A percentile compares a stretch with the other conserved stretches of the same genome.
These are phyloP conservation scores for Cyclotella cryptica DNA, from an alignment of 108 stramenopile genomes.

Conservation along the genomic window DNA sequence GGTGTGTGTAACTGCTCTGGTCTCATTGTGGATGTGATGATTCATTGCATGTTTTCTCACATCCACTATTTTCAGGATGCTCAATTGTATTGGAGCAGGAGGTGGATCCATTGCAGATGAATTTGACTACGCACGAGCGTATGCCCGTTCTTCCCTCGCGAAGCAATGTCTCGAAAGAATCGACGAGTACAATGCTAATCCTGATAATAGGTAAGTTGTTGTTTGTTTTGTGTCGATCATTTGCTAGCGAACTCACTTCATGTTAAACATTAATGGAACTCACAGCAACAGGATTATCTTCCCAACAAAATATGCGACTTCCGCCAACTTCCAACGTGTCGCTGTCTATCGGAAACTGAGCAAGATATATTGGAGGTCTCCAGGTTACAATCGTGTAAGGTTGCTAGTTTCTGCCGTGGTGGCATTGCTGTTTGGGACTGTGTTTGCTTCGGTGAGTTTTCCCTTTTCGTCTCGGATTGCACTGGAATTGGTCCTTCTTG, in stretches of 20 bases:
- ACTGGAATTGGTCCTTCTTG: background rate
- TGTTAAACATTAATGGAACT: no score
- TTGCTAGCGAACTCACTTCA: no score
- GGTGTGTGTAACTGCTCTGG: no score
- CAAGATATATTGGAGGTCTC: conserved; percentile 69
- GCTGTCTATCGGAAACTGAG: conserved; percentile 42
- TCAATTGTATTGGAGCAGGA: conserved; percentile 60
- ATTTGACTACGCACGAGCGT: conserved; percentile 62
- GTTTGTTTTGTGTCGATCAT: no score
- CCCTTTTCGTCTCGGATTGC: no score
- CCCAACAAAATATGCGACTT: conserved; percentile 58
- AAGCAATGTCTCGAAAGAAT: conserved; percentile 48
- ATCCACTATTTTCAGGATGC: conserved; percentile 41
- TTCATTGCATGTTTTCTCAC: no score
- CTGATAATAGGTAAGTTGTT: conserved; percentile 25
- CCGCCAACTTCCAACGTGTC: no score
- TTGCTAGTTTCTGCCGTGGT: conserved; percentile 57
- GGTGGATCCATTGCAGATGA: conserved; percentile 20
- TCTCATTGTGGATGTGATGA: no score
- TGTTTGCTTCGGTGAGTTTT: conserved; percentile 41
- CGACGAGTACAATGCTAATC: conserved; percentile 24
- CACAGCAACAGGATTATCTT: conserved; percentile 54
- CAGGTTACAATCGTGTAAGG: conserved; percentile 65
- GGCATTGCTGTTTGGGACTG: conserved; percentile 65
- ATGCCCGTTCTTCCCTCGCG: conserved; percentile 53